Percentiles rank a stretch among this genome's conserved stretches.
These are phyloP conservation scores for Teunomyces atbi DNA, from an alignment of 805 yeast genomes.

Conservation along the genomic window DNA sequence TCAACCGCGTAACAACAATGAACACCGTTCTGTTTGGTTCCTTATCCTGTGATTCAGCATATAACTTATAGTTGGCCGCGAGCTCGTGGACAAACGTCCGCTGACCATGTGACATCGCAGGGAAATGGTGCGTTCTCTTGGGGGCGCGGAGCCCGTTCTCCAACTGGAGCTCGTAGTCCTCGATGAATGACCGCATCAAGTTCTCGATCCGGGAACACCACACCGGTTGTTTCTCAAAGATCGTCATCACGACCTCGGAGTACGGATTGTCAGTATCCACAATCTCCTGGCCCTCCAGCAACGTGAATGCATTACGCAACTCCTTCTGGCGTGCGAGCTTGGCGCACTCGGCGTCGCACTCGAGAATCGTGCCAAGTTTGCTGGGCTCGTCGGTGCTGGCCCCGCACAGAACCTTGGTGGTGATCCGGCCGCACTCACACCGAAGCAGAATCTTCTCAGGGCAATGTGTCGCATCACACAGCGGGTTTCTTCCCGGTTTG, in stretches of 20 bases:
- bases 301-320: conserved; percentile 60
- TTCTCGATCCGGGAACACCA: conserved; percentile 72
- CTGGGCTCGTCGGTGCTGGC: conserved; percentile 39
- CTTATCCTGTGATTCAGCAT: conserved; percentile 73
- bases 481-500: conserved; percentile 28
- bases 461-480: conserved; percentile 57
- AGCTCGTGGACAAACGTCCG: conserved; percentile 69
- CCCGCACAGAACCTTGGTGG: conserved; percentile 53
- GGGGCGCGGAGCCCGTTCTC: conserved; percentile 17
- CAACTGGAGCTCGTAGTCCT: conserved; percentile 23
- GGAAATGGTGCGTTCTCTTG: conserved; percentile 54
- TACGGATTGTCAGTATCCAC: conserved; percentile 33
- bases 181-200: conserved; percentile 49
- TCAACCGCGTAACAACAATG: conserved; percentile 40
- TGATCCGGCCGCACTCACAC: conserved; percentile 66
- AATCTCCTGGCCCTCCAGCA: conserved; percentile 11
- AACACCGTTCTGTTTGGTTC: conserved; percentile 78
- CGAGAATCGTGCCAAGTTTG: conserved; percentile 38
- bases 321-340: conserved; percentile 56
- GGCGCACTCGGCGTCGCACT: conserved; percentile 73
- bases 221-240: conserved; percentile 52
- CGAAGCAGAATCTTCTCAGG: conserved; percentile 44
- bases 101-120: conserved; percentile 70
- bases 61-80: conserved; percentile 56
- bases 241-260: conserved; percentile 44